A percentile compares a stretch with the other conserved stretches of the same genome.
These are phyloP conservation scores for Evernia prunastri DNA, from an alignment of 495 filamentous ascomycete species.

Conservation along the genomic window DNA sequence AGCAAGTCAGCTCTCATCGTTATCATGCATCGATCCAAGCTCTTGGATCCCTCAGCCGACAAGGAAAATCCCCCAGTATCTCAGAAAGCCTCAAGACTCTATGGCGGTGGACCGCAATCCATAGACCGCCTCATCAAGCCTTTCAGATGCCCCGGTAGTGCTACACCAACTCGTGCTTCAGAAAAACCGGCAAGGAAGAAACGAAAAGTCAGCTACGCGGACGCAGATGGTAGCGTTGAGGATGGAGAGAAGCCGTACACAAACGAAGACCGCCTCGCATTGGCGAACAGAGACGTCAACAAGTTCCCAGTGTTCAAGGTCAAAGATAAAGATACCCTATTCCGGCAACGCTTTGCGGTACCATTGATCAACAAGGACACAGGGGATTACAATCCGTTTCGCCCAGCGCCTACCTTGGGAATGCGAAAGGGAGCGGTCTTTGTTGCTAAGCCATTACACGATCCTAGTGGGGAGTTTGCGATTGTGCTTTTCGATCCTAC, in stretches of 20 bases:
- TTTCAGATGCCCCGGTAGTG: constrained; percentile 89
- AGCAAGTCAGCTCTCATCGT: not conserved
- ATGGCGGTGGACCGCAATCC: constrained; percentile 42
- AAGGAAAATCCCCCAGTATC: constrained; percentile 34
- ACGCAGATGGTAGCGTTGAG: constrained; percentile 60
- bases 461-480: constrained; percentile 91
- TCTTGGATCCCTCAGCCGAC: constrained; percentile 28
- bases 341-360: constrained; percentile 75
- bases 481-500: constrained; percentile 97
- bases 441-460: constrained; percentile 84
- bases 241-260: constrained; percentile 77
- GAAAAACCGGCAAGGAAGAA: constrained; percentile 81
- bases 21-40: constrained; percentile 39
- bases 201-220: constrained; percentile 83
- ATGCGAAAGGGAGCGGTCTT: constrained; percentile 79
- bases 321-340: constrained; percentile 78
- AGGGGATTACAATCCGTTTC: constrained; percentile 63
- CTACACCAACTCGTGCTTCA: constrained; percentile 60
- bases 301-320: constrained; percentile 82
- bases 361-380: constrained; percentile 77
- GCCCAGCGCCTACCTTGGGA: constrained; percentile 79
- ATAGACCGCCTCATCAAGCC: constrained; percentile 72
- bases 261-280: constrained; percentile 77
- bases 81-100: constrained; percentile 31
- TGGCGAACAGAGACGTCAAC: constrained; percentile 84